phyloP scores from a whole-genome alignment of 1,284 basidiomycete species.

The Xerocomus nothofagi region DNA sequence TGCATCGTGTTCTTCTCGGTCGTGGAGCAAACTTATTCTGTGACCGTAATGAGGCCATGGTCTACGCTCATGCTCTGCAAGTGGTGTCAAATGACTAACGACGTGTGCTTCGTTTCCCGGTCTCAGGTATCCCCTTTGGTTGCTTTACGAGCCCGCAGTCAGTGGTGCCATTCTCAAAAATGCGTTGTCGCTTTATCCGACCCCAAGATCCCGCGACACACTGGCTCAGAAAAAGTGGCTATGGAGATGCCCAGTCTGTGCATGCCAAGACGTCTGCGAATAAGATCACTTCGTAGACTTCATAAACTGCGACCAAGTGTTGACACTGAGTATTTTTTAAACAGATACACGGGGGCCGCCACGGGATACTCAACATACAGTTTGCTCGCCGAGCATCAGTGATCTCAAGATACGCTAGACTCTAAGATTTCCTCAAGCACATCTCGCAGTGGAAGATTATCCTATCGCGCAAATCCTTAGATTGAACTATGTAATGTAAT shows the following conservation, averaged over 20 bases:
- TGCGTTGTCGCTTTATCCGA: background rate
- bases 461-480: slow-evolving; percentile 9
- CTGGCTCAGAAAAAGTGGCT: background rate
- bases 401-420: background rate
- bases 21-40: slow-evolving; percentile 1
- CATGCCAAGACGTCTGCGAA: background rate
- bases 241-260: background rate
- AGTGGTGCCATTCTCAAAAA: background rate
- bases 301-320: background rate
- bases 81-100: background rate
- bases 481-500: slow-evolving; percentile 1
- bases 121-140: background rate
- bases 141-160: background rate
- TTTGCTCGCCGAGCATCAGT: background rate
- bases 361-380: background rate
- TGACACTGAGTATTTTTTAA: background rate
- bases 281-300: background rate
- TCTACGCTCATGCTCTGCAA: slow-evolving; percentile 2
- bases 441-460: background rate
- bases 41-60: background rate
- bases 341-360: background rate
- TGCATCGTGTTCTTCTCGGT: background rate
- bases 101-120: no score
- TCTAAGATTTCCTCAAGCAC: background rate
- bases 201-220: background rate